Evolutionary conservation across 768 basidiomycete genomes (phyloP).

Genomic region (Lactarius evosmus): DNA sequence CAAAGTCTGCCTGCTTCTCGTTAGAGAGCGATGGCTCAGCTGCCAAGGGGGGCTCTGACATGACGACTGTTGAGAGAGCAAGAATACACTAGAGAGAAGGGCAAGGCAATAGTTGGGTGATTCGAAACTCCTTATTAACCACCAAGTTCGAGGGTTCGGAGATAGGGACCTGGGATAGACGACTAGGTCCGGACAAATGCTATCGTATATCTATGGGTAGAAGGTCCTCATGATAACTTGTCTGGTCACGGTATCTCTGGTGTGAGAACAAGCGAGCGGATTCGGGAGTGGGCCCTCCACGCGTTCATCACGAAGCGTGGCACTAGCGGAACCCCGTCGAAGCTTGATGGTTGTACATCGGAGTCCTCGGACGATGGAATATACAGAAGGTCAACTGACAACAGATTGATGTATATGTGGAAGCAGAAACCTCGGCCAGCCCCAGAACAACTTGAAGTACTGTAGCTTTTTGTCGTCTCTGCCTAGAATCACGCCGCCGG

Average conservation of each 20-base stretch:
- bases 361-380: background rate
- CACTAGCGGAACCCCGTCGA: background rate
- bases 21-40: constrained; percentile 8
- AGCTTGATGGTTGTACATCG: background rate
- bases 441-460: too few relatives aligned
- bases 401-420: too few relatives aligned
- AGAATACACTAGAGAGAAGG: background rate
- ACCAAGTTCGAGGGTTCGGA: background rate
- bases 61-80: background rate
- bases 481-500: too few relatives aligned
- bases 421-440: too few relatives aligned
- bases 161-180: background rate
- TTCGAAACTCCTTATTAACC: background rate
- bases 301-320: background rate
- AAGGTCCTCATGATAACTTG: background rate
- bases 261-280: background rate
- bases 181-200: background rate
- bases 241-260: background rate
- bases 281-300: background rate
- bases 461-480: too few relatives aligned
- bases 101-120: too few relatives aligned
- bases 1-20: constrained; percentile 2
- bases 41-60: background rate
- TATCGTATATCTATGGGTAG: background rate
- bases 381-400: too few relatives aligned